phyloP scores from a whole-genome alignment of 176 grass and related monocot species.

The Carex pumila region DNA sequence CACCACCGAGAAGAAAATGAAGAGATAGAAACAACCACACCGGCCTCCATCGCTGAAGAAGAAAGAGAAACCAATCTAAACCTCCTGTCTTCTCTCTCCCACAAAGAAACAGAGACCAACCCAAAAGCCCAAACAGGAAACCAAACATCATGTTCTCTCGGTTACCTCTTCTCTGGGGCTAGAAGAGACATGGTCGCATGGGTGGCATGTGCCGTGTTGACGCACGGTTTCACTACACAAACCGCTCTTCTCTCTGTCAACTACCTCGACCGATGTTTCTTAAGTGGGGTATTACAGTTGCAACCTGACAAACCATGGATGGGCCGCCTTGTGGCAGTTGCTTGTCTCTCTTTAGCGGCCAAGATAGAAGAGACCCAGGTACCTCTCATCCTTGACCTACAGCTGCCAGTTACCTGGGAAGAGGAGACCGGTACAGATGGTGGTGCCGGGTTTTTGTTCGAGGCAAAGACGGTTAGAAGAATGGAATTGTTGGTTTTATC shows the following conservation, averaged over 20 bases:
- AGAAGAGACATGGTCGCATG: conserved; percentile 47
- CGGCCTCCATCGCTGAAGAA: not conserved
- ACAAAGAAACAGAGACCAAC: conserved; percentile 31
- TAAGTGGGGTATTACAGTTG: conserved; percentile 37
- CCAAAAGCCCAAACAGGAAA: not conserved
- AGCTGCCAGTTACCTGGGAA: conserved; percentile 25
- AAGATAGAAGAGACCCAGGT: conserved; percentile 87
- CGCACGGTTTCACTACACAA: conserved; percentile 53
- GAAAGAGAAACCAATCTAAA: conserved; percentile 21
- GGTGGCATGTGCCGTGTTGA: conserved; percentile 29
- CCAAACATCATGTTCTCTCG: not conserved
- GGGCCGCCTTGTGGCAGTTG: conserved; percentile 56
- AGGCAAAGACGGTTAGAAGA: conserved; percentile 57
- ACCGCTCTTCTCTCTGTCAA: conserved; percentile 49
- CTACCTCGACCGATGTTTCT: conserved; percentile 81
- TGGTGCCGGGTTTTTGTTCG: conserved; percentile 37
- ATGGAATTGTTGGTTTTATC: conserved; percentile 87
- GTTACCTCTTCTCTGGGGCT: conserved; percentile 23
- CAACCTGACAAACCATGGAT: conserved; percentile 50
- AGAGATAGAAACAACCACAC: not conserved
- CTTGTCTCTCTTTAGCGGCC: conserved; percentile 61
- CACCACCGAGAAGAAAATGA: conserved; percentile 14
- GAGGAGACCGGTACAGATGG: not conserved
- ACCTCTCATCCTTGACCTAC: conserved; percentile 62
- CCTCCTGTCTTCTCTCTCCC: conserved; percentile 30